Percentiles rank a stretch among this genome's conserved stretches.
These are phyloP conservation scores for Chionographis japonica DNA, from an alignment of 106 monocot species.

Conservation along the genomic window DNA sequence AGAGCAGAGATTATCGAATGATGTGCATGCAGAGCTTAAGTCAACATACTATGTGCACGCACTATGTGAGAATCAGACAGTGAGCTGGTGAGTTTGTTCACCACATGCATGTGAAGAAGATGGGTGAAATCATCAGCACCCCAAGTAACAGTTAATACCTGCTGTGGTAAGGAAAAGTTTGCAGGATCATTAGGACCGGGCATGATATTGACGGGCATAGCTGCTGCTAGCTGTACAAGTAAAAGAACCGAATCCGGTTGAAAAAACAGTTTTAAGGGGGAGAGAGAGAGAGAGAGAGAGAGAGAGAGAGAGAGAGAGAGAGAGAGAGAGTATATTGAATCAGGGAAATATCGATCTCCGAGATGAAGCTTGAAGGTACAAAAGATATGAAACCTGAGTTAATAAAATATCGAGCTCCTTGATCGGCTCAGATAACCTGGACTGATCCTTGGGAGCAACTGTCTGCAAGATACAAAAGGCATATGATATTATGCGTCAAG, in stretches of 20 bases:
- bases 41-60: neutral
- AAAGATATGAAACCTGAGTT: conserved; percentile 58
- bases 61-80: neutral
- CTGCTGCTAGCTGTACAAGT: conserved; percentile 69
- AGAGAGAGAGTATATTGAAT: neutral
- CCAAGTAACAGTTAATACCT: conserved; percentile 42
- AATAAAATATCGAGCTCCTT: conserved; percentile 94
- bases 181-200: conserved; percentile 85
- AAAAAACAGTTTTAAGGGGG: neutral
- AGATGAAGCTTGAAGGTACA: neutral
- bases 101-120: fast-evolving
- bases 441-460: conserved; percentile 71
- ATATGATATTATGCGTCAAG: neutral
- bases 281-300: neutral
- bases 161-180: conserved; percentile 93
- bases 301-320: neutral
- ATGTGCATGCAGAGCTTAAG: too few species aligned
- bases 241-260: neutral
- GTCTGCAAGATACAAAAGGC: conserved; percentile 31
- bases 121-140: too few species aligned
- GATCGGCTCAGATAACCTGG: conserved; percentile 75
- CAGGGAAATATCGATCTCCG: neutral
- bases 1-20: neutral
- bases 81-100: neutral
- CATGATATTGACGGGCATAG: conserved; percentile 97